A percentile compares a stretch with the other conserved stretches of the same genome.
Conservation (phyloP, 495 filamentous ascomycete genomes). For the Talaromyces thailandensis region DNA sequence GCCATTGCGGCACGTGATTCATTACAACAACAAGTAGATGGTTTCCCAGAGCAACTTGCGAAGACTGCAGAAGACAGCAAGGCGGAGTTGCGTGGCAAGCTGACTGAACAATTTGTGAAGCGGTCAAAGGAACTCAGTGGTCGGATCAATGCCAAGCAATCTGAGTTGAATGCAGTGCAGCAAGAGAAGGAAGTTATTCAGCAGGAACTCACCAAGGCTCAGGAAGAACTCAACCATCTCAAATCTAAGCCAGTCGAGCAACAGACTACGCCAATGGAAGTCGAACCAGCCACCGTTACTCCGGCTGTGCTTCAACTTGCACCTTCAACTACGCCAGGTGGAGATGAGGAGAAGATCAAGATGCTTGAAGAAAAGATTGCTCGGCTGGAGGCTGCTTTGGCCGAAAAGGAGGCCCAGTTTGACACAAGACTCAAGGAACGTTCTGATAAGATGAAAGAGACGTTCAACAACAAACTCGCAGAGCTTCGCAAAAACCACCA, state of each 20-base stretch:
- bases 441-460: conserved; percentile 62
- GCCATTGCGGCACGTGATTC: conserved; percentile 47
- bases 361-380: conserved; percentile 36
- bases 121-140: conserved; percentile 41
- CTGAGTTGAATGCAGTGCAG: conserved; percentile 29
- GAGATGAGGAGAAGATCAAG: conserved; percentile 28
- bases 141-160: conserved; percentile 41
- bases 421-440: conserved; percentile 55
- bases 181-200: conserved; percentile 45
- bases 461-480: conserved; percentile 58
- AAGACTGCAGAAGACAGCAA: conserved; percentile 39
- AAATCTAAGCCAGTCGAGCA: conserved; percentile 27
- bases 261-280: conserved; percentile 12
- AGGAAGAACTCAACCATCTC: conserved; percentile 30
- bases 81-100: conserved; percentile 37
- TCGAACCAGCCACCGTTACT: conserved; percentile 25
- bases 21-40: conserved; percentile 43
- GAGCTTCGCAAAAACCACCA: conserved; percentile 49
- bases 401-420: conserved; percentile 37
- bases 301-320: conserved; percentile 29
- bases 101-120: conserved; percentile 54
- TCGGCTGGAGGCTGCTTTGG: conserved; percentile 40
- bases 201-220: conserved; percentile 35
- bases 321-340: conserved; percentile 13
- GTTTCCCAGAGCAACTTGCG: conserved; percentile 39